Evolutionary conservation across 2,329 filamentous ascomycete genomes (phyloP).

Genomic region (Calycina herbarum): DNA sequence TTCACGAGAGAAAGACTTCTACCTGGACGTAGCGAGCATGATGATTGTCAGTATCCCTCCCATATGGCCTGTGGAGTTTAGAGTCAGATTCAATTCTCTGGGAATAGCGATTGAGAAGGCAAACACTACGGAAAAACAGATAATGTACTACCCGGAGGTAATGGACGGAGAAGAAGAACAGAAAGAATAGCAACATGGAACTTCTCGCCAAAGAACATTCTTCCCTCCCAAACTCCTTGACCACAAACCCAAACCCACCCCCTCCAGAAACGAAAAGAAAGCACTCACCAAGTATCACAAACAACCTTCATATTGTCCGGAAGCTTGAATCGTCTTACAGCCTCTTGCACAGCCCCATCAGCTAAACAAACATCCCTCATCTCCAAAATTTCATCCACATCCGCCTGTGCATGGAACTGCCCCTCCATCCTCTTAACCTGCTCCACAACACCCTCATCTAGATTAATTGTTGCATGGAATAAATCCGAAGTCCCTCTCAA

Average conservation of each 20-base stretch:
- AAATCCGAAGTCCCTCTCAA: slow-evolving; percentile 27
- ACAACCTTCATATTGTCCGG: slow-evolving; percentile 25
- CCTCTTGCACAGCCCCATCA: slow-evolving; percentile 25
- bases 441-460: slow-evolving; percentile 21
- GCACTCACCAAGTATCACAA: slow-evolving; percentile 30
- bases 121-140: too few relatives aligned
- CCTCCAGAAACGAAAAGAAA: neutral
- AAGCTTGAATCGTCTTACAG: slow-evolving; percentile 26
- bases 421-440: slow-evolving; percentile 25
- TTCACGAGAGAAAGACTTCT: neutral
- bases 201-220: too few relatives aligned
- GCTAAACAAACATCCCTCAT: slow-evolving; percentile 28
- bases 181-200: too few relatives aligned
- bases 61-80: slow-evolving; percentile 22
- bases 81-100: neutral
- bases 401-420: slow-evolving; percentile 28
- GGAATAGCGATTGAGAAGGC: neutral
- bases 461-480: slow-evolving; percentile 27
- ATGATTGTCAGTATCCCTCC: slow-evolving; percentile 28
- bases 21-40: slow-evolving; percentile 30
- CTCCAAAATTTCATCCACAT: slow-evolving; percentile 29
- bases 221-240: too few relatives aligned
- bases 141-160: too few relatives aligned
- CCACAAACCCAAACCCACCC: too few relatives aligned
- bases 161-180: too few relatives aligned